phyloP scores from a whole-genome alignment of 2,329 filamentous ascomycete genomes.

The Scopulariopsis brevicaulis region DNA sequence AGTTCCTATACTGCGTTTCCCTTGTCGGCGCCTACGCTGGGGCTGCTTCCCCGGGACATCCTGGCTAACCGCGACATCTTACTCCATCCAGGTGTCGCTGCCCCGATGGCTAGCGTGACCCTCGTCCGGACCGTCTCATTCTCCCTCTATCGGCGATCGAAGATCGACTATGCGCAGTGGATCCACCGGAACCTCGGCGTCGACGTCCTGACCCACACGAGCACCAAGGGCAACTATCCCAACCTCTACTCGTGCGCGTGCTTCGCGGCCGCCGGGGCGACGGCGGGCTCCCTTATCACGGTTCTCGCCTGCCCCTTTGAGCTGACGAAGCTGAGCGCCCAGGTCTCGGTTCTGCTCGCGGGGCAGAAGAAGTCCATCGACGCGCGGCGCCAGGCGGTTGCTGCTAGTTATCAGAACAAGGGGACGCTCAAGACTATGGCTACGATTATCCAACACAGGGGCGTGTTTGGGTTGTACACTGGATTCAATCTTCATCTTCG shows the following conservation, averaged over 20 bases:
- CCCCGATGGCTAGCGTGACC: conserved; percentile 70
- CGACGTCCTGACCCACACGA: conserved; percentile 64
- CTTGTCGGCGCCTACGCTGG: neutral
- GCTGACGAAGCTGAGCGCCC: conserved; percentile 78
- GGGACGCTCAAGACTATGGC: conserved; percentile 66
- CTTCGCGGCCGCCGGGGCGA: conserved; percentile 68
- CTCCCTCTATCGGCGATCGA: conserved; percentile 68
- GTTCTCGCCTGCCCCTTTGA: conserved; percentile 79
- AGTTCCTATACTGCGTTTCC: conserved; percentile 8
- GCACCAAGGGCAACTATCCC: conserved; percentile 57
- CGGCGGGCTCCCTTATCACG: conserved; percentile 69
- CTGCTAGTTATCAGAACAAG: conserved; percentile 64
- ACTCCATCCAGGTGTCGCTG: conserved; percentile 49
- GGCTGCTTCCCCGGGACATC: neutral
- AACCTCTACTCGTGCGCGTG: conserved; percentile 63
- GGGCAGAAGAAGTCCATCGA: conserved; percentile 13
- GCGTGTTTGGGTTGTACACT: conserved; percentile 64
- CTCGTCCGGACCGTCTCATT: conserved; percentile 69
- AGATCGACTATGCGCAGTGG: conserved; percentile 61
- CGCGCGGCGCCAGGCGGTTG: conserved; percentile 46
- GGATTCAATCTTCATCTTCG: conserved; percentile 69
- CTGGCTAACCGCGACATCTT: neutral
- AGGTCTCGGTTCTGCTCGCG: conserved; percentile 71
- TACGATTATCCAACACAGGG: conserved; percentile 66
- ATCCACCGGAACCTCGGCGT: conserved; percentile 55